Conservation (phyloP, 352 stramenopile species). For the Globisporangium sylvaticum region DNA sequence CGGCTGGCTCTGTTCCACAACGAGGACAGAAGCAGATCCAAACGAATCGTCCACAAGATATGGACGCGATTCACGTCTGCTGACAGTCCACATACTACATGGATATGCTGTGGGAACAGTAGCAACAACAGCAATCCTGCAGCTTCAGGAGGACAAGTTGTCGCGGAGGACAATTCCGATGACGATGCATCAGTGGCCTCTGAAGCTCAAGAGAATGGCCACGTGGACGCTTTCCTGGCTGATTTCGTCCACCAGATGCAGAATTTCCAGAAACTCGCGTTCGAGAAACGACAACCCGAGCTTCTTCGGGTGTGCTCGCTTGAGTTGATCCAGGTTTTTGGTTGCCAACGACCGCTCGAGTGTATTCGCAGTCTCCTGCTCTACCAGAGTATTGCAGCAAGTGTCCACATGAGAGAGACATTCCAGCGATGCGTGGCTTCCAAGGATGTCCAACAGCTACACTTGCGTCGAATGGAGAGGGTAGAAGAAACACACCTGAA, state of each 20-base stretch:
- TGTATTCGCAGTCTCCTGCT: constrained; percentile 55
- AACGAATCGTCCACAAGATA: constrained; percentile 23
- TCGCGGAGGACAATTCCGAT: not conserved
- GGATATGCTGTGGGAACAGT: constrained; percentile 40
- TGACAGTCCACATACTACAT: constrained; percentile 30
- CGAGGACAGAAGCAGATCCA: constrained; percentile 16
- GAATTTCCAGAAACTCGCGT: constrained; percentile 34
- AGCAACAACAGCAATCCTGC: not conserved
- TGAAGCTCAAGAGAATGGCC: constrained; percentile 12
- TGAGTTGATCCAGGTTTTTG: constrained; percentile 54
- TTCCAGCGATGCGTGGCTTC: constrained; percentile 34
- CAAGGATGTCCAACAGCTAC: constrained; percentile 43
- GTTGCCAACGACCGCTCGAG: constrained; percentile 41
- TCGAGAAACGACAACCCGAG: constrained; percentile 39
- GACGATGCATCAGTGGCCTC: constrained; percentile 14
- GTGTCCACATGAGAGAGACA: constrained; percentile 29
- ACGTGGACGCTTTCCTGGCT: constrained; percentile 26
- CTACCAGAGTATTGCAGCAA: constrained; percentile 49
- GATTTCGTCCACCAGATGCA: constrained; percentile 22
- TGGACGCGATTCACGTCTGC: constrained; percentile 52
- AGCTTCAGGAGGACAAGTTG: constrained; percentile 8
- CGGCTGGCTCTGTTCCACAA: constrained; percentile 41
- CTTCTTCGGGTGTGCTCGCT: constrained; percentile 42
- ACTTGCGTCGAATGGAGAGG: constrained; percentile 39
- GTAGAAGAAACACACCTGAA: constrained; percentile 33